These are phyloP conservation scores for Lentinula sp. DNA, from an alignment of 768 basidiomycete genomes.

Conservation along the genomic window DNA sequence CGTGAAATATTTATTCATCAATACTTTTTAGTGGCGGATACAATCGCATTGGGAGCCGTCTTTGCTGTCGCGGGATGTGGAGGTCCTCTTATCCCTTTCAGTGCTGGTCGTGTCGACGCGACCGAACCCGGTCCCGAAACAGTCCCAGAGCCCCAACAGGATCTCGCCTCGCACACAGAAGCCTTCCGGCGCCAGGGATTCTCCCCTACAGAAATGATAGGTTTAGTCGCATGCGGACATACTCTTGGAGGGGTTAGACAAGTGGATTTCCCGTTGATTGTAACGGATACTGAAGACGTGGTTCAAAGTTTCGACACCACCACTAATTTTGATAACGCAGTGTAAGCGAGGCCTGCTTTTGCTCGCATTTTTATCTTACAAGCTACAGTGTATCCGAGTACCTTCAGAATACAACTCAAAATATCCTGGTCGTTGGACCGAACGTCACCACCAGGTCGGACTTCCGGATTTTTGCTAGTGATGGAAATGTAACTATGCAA, in stretches of 20 bases:
- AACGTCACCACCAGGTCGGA: slow-evolving; percentile 13
- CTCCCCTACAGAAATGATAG: background rate
- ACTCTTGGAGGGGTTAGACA: slow-evolving; percentile 2
- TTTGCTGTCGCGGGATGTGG: slow-evolving; percentile 10
- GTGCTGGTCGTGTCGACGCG: slow-evolving; percentile 17
- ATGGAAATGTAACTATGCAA: slow-evolving; percentile 17
- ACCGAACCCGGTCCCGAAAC: slow-evolving; percentile 11
- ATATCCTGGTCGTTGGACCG: background rate
- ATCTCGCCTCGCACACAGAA: background rate
- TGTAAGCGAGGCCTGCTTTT: background rate
- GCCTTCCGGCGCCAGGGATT: background rate
- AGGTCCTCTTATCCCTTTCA: slow-evolving; percentile 15
- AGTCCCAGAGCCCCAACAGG: slow-evolving; percentile 4
- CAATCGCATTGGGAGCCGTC: slow-evolving; percentile 12
- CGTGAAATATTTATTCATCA: background rate
- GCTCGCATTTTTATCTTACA: background rate
- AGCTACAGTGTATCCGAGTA: background rate
- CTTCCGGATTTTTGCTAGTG: slow-evolving; percentile 15
- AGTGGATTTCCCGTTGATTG: background rate
- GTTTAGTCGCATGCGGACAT: slow-evolving; percentile 3
- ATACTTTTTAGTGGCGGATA: slow-evolving; percentile 13
- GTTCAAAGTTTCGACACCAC: background rate
- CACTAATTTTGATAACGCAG: background rate
- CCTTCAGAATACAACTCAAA: background rate
- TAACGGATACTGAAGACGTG: background rate